A percentile compares a stretch with the other conserved stretches of the same genome.
Evolutionary conservation across 768 basidiomycete genomes (phyloP).

Genomic region (Tylopilus balloui): DNA sequence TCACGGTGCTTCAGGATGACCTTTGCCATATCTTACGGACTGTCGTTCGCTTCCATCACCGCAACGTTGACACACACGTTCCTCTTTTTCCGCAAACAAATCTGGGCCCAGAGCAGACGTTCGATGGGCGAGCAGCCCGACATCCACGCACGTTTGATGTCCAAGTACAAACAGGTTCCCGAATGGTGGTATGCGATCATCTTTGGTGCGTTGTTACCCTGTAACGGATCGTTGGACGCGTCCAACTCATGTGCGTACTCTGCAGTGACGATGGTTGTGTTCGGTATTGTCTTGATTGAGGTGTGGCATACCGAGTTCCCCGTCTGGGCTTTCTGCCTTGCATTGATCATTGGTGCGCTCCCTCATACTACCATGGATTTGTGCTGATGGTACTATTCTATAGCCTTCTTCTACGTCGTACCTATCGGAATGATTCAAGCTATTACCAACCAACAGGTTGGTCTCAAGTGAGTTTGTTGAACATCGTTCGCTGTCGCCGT

Average conservation of each 20-base stretch:
- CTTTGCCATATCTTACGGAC: slow-evolving; percentile 74
- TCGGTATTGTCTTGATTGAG: slow-evolving; percentile 55
- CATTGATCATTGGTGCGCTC: slow-evolving; percentile 26
- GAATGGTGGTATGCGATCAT: slow-evolving; percentile 52
- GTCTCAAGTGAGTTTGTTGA: slow-evolving; percentile 35
- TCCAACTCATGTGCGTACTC: not conserved
- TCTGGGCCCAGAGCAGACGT: slow-evolving; percentile 65
- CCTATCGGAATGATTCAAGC: slow-evolving; percentile 77
- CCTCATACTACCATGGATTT: not conserved
- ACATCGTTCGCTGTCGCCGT: not conserved
- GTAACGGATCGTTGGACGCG: not conserved
- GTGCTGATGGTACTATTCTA: not conserved
- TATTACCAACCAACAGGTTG: slow-evolving; percentile 76
- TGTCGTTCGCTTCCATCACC: slow-evolving; percentile 81
- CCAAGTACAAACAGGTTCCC: slow-evolving; percentile 52
- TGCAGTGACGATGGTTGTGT: slow-evolving; percentile 47
- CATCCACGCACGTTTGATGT: slow-evolving; percentile 59
- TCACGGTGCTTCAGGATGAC: slow-evolving; percentile 37
- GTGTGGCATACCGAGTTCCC: slow-evolving; percentile 52
- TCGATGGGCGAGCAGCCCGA: slow-evolving; percentile 78
- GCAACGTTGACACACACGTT: slow-evolving; percentile 68
- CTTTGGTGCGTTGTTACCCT: slow-evolving; percentile 18
- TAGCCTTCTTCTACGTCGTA: slow-evolving; percentile 59
- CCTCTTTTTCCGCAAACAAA: slow-evolving; percentile 76
- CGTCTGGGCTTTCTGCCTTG: slow-evolving; percentile 41